phyloP scores from a whole-genome alignment of 345 rosid species.

The Orychophragmus violaceus region DNA sequence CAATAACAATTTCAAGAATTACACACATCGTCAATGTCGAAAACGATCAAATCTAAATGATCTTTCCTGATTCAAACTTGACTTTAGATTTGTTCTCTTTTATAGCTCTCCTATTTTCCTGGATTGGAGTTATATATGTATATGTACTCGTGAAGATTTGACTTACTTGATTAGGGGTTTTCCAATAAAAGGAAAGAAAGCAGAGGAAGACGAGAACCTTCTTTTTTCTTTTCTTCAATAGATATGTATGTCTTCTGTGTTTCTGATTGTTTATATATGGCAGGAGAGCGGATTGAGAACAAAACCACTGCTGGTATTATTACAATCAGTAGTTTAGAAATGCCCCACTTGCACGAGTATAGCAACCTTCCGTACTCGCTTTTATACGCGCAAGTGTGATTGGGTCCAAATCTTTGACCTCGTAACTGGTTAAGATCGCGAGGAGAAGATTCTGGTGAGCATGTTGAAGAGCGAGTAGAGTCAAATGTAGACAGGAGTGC shows the following conservation, averaged over 20 bases:
- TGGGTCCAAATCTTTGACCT: conserved; percentile 11
- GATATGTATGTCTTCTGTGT: background rate
- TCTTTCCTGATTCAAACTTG: background rate
- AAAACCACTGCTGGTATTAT: conserved; percentile 35
- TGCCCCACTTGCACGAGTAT: background rate
- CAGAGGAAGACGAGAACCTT: conserved; percentile 26
- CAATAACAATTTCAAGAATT: background rate
- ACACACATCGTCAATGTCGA: background rate
- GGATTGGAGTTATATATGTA: background rate
- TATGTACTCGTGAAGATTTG: conserved; percentile 12
- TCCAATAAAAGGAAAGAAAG: conserved; percentile 9
- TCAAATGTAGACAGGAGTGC: background rate
- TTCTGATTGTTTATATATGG: conserved; percentile 10
- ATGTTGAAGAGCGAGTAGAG: conserved; percentile 7
- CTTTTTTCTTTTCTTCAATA: background rate
- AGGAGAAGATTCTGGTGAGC: background rate
- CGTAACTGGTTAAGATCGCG: background rate
- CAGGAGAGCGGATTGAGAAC: conserved; percentile 17
- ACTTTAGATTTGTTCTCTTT: background rate
- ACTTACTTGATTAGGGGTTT: conserved; percentile 31
- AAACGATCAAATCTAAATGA: conserved; percentile 7
- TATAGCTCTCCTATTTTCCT: background rate
- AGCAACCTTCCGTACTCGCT: background rate
- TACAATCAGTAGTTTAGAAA: background rate
- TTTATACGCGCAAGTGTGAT: background rate